Conservation (phyloP, 352 stramenopile genomes). For the Pythium inflatum region DNA sequence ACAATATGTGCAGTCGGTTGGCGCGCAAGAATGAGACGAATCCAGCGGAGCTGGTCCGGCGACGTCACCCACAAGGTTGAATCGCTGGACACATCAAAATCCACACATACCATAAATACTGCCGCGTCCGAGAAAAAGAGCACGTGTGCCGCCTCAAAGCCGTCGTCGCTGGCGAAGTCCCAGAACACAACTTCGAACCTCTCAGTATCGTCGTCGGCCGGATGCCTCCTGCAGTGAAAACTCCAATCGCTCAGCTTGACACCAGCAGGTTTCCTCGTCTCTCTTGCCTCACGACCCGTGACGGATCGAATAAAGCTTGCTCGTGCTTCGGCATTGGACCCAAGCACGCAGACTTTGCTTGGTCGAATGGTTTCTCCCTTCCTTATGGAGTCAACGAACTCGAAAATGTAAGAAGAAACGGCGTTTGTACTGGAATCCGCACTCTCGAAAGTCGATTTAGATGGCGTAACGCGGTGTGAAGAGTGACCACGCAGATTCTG, state of each 20-base stretch:
- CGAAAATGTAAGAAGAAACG: neutral
- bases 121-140: neutral
- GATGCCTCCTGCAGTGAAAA: neutral
- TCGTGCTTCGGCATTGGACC: neutral
- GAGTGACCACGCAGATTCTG: no score
- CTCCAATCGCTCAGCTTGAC: neutral
- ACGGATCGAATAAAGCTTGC: neutral
- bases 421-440: neutral
- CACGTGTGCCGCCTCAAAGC: neutral
- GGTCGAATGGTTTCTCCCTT: neutral
- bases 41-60: neutral
- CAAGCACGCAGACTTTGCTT: neutral
- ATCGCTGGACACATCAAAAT: neutral
- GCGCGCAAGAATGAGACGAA: neutral
- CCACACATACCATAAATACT: neutral
- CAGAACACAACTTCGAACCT: slow-evolving; percentile 4
- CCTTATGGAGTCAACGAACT: neutral
- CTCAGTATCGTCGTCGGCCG: neutral
- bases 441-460: no score
- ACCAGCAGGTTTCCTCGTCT: no score
- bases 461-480: no score
- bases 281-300: neutral
- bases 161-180: neutral
- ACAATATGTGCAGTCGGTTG: neutral
- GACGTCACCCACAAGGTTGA: neutral